These are phyloP conservation scores for Leishmania major DNA, from an alignment of 208 protist species.

Conservation along the genomic window DNA sequence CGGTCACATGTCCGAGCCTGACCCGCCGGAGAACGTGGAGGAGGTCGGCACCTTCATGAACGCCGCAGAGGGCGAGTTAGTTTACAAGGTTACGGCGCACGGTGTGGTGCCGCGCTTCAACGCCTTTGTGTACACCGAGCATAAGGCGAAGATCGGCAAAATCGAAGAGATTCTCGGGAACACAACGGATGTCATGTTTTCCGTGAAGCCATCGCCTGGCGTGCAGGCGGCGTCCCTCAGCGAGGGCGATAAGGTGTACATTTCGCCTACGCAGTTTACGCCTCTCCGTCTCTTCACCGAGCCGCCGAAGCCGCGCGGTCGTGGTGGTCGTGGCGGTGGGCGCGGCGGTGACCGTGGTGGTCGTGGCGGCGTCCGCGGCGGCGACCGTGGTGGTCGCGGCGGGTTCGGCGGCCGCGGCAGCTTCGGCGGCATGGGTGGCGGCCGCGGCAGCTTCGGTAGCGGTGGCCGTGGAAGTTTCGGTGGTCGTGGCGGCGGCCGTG, in stretches of 20 bases:
- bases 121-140: conserved; percentile 92
- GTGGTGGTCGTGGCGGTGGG: conserved; percentile 75
- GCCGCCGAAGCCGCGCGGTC: conserved; percentile 83
- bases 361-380: conserved; percentile 37
- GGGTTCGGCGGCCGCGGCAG: conserved; percentile 40
- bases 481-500: conserved; percentile 44
- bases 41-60: conserved; percentile 86
- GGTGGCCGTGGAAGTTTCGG: conserved; percentile 25
- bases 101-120: conserved; percentile 89
- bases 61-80: conserved; percentile 87
- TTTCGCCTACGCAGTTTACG: conserved; percentile 87
- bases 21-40: conserved; percentile 87
- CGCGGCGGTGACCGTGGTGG: conserved; percentile 44
- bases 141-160: conserved; percentile 93
- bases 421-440: conserved; percentile 17
- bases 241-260: conserved; percentile 86
- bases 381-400: conserved; percentile 34
- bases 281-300: conserved; percentile 88
- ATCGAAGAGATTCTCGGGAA: conserved; percentile 93
- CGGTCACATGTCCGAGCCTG: conserved; percentile 64
- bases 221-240: conserved; percentile 83
- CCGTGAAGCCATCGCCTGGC: conserved; percentile 86
- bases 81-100: conserved; percentile 74
- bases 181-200: conserved; percentile 91
- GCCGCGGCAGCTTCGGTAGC: conserved; percentile 26